Percentiles rank a stretch among this genome's conserved stretches.
Evolutionary conservation across 2,329 filamentous ascomycete genomes (phyloP).

Genomic region (Ciborinia camelliae): DNA sequence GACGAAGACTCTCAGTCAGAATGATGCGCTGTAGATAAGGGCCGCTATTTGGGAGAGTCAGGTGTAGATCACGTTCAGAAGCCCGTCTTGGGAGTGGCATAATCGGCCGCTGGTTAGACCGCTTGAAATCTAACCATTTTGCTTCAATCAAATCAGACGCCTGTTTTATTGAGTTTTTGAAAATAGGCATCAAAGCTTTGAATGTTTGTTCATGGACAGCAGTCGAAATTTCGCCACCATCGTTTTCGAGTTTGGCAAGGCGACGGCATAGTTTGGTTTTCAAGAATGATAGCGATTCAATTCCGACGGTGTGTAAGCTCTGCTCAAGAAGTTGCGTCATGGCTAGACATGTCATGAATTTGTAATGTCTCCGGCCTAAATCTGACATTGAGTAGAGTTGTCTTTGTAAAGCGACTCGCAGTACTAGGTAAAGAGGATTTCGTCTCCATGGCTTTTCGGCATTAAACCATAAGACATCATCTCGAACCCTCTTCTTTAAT

Average conservation of each 20-base stretch:
- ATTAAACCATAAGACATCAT: slow-evolving; percentile 54
- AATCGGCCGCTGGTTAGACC: slow-evolving; percentile 40
- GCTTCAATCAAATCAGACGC: background rate
- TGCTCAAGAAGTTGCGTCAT: slow-evolving; percentile 47
- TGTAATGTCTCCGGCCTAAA: slow-evolving; percentile 51
- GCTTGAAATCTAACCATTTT: slow-evolving; percentile 44
- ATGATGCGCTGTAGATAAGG: slow-evolving; percentile 34
- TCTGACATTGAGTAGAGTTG: slow-evolving; percentile 44
- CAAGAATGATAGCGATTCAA: slow-evolving; percentile 42
- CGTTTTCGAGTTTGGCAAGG: slow-evolving; percentile 54
- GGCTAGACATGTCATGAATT: slow-evolving; percentile 50
- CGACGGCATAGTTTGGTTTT: slow-evolving; percentile 54
- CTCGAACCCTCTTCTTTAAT: slow-evolving; percentile 56
- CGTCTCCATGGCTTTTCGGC: slow-evolving; percentile 58
- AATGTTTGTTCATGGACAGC: slow-evolving; percentile 36
- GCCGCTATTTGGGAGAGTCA: slow-evolving; percentile 44
- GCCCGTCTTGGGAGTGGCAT: slow-evolving; percentile 43
- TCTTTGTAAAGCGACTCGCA: slow-evolving; percentile 56
- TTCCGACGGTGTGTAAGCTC: slow-evolving; percentile 27
- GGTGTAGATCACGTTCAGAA: slow-evolving; percentile 31
- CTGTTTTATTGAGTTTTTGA: slow-evolving; percentile 32
- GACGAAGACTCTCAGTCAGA: background rate
- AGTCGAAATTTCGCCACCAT: slow-evolving; percentile 31
- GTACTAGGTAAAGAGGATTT: slow-evolving; percentile 56
- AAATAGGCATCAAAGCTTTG: slow-evolving; percentile 28